Evolutionary conservation across 2,329 filamentous ascomycete genomes (phyloP).

Genomic region (Acephala macrosclerotiorum): DNA sequence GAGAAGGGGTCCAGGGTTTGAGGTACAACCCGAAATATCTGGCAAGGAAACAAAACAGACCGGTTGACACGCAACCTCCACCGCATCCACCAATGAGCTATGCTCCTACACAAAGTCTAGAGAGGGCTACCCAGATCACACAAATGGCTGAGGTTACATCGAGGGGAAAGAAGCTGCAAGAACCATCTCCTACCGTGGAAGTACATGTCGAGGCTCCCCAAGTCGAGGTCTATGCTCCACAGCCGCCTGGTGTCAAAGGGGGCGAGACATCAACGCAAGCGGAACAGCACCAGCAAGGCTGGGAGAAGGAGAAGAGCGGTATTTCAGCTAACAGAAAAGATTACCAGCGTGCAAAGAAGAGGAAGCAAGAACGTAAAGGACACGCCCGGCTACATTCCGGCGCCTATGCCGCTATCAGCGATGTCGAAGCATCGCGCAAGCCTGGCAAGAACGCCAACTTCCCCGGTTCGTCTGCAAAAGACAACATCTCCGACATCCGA

Average conservation of each 20-base stretch:
- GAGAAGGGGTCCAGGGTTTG: slow-evolving; percentile 45
- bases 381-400: not conserved
- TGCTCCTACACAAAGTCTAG: slow-evolving; percentile 14
- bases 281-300: not conserved
- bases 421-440: not conserved
- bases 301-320: not conserved
- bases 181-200: not conserved
- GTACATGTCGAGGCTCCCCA: not conserved
- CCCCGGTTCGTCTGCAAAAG: slow-evolving; percentile 1
- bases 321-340: not conserved
- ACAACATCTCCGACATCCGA: not conserved
- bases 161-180: slow-evolving; percentile 13
- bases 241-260: not conserved
- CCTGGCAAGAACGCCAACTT: not conserved
- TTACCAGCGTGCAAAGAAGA: not conserved
- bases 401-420: not conserved
- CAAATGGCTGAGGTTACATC: not conserved
- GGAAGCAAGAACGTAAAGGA: not conserved
- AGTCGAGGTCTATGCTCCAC: not conserved
- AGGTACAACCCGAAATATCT: slow-evolving; percentile 16
- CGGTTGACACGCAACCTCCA: slow-evolving; percentile 22
- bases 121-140: not conserved
- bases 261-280: not conserved
- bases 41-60: not conserved
- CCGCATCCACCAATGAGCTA: slow-evolving; percentile 36